These are phyloP conservation scores for Parasitella parasitica DNA, from an alignment of 371 early-diverging fungal species.

Conservation along the genomic window DNA sequence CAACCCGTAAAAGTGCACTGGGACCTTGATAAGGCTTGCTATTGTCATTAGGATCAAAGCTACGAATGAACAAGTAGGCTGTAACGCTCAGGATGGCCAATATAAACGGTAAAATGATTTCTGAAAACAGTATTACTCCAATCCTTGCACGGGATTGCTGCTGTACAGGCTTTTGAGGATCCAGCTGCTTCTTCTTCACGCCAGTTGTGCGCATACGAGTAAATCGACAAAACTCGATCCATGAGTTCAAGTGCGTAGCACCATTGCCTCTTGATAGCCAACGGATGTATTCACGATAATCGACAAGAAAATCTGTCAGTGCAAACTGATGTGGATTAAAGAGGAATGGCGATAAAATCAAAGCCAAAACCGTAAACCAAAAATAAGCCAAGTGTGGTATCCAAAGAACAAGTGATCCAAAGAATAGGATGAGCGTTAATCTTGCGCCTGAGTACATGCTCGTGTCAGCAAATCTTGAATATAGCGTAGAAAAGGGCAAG, in stretches of 20 bases:
- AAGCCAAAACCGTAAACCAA: conserved; percentile 76
- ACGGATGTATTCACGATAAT: conserved; percentile 75
- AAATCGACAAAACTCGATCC: conserved; percentile 73
- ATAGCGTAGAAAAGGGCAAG: conserved; percentile 70
- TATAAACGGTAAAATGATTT: conserved; percentile 70
- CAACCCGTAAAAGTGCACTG: conserved; percentile 54
- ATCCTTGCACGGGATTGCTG: conserved; percentile 64
- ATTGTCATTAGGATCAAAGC: conserved; percentile 27
- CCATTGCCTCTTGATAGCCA: conserved; percentile 83
- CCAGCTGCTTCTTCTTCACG: conserved; percentile 70
- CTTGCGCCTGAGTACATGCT: conserved; percentile 79
- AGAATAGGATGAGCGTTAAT: conserved; percentile 63
- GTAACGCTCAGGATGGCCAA: conserved; percentile 62
- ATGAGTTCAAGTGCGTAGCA: conserved; percentile 63
- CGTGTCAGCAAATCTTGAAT: conserved; percentile 77
- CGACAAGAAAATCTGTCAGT: conserved; percentile 71
- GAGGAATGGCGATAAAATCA: conserved; percentile 75
- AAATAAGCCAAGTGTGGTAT: conserved; percentile 77
- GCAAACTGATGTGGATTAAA: conserved; percentile 86
- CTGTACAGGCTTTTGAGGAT: conserved; percentile 44
- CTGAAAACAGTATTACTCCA: conserved; percentile 67
- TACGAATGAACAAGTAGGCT: conserved; percentile 63
- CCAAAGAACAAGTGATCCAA: conserved; percentile 70
- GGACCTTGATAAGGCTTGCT: conserved; percentile 28
- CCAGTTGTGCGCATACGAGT: conserved; percentile 75